Conservation (phyloP, 1,139 yeast genomes). For the Saccharomyces hybrid region DNA sequence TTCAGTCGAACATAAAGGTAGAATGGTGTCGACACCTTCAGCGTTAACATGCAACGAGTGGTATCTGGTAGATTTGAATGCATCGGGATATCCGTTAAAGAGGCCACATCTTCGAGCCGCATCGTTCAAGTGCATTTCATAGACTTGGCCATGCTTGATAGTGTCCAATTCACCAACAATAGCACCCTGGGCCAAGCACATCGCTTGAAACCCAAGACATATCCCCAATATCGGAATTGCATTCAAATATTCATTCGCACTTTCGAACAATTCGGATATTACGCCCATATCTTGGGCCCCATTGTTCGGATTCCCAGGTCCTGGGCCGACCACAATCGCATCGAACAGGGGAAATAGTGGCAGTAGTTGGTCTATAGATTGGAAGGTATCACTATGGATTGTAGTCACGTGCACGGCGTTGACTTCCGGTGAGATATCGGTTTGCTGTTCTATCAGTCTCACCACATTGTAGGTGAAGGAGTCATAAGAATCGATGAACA, state of each 20-base stretch:
- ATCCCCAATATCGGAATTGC: slow-evolving; percentile 75
- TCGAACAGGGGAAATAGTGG: slow-evolving; percentile 45
- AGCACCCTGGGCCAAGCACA: slow-evolving; percentile 64
- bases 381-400: slow-evolving; percentile 67
- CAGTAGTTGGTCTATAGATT: slow-evolving; percentile 35
- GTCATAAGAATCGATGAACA: slow-evolving; percentile 87
- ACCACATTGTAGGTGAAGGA: slow-evolving; percentile 84
- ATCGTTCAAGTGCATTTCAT: slow-evolving; percentile 35
- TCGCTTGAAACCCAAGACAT: slow-evolving; percentile 85
- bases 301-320: slow-evolving; percentile 83
- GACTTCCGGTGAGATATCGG: slow-evolving; percentile 22
- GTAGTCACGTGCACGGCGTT: slow-evolving; percentile 53
- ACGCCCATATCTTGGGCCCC: slow-evolving; percentile 62
- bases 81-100: slow-evolving; percentile 36
- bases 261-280: slow-evolving; percentile 38
- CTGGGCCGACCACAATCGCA: slow-evolving; percentile 87
- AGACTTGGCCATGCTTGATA: slow-evolving; percentile 84
- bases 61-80: slow-evolving; percentile 70
- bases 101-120: slow-evolving; percentile 32
- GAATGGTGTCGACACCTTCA: slow-evolving; percentile 12
- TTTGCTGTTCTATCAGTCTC: slow-evolving; percentile 45
- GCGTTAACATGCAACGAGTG: slow-evolving; percentile 66
- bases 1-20: slow-evolving; percentile 54
- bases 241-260: slow-evolving; percentile 4
- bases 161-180: slow-evolving; percentile 44